Conservation (phyloP, 352 stramenopile species). For the Phytophthora aleatoria region DNA sequence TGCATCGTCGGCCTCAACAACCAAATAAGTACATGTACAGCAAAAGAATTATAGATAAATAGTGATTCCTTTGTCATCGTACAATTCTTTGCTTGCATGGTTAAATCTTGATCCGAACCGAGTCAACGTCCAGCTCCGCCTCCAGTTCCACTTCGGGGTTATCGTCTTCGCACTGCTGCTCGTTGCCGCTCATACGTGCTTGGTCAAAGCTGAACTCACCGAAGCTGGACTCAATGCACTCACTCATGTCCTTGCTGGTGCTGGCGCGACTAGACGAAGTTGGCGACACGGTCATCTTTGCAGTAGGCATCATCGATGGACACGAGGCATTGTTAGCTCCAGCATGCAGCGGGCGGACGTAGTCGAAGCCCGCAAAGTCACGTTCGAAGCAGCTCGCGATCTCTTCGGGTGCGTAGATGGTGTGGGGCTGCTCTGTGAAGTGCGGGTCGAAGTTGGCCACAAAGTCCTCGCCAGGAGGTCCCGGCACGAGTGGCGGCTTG, state of each 20-base stretch:
- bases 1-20: background rate
- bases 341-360: constrained; percentile 48
- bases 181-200: constrained; percentile 17
- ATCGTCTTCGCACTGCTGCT: constrained; percentile 46
- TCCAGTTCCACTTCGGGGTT: constrained; percentile 63
- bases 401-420: constrained; percentile 79
- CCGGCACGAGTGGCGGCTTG: constrained; percentile 62
- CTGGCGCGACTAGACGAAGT: constrained; percentile 24
- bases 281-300: constrained; percentile 15
- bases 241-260: constrained; percentile 38
- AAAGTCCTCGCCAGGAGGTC: constrained; percentile 63
- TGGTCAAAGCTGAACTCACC: constrained; percentile 38
- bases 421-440: constrained; percentile 84
- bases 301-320: constrained; percentile 8
- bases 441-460: constrained; percentile 89
- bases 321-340: constrained; percentile 1
- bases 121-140: constrained; percentile 36
- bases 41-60: constrained; percentile 41
- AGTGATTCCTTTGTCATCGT: constrained; percentile 25
- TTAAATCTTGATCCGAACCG: constrained; percentile 66
- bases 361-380: constrained; percentile 88
- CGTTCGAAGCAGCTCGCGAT: constrained; percentile 68
- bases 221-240: constrained; percentile 37
- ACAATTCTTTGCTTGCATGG: constrained; percentile 10
- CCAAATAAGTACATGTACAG: constrained; percentile 9